Conservation (phyloP, 2,329 filamentous ascomycete species). For the Calonectria pauciramosa region DNA sequence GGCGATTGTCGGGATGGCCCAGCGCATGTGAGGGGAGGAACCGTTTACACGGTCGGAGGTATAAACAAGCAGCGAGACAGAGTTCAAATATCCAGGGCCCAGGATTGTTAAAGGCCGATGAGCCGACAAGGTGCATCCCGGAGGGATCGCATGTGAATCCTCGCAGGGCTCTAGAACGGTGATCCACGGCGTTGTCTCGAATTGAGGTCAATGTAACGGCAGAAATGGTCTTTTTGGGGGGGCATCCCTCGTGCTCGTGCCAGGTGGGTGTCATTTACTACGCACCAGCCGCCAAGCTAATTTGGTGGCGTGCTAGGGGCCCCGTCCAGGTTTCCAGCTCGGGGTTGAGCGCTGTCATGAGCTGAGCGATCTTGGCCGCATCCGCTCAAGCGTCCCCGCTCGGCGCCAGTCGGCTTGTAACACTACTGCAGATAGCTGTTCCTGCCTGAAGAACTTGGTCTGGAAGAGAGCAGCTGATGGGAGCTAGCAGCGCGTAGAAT, state of each 20-base stretch:
- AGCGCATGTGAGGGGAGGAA: background rate
- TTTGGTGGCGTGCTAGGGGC: background rate
- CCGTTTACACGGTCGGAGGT: background rate
- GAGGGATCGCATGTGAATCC: background rate
- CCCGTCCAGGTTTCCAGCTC: background rate
- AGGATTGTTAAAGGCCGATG: background rate
- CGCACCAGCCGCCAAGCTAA: background rate
- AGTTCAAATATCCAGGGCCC: background rate
- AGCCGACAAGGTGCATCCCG: background rate
- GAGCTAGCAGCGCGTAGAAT: background rate
- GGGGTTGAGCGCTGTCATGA: background rate
- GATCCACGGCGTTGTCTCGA: background rate
- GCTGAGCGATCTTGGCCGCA: slow-evolving; percentile 2
- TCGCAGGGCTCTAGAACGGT: background rate
- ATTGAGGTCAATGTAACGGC: background rate
- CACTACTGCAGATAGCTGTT: background rate
- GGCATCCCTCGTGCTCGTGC: background rate
- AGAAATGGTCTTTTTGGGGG: background rate
- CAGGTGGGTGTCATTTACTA: background rate
- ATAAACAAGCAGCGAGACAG: background rate
- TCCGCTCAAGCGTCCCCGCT: background rate
- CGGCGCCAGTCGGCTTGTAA: background rate
- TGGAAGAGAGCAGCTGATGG: background rate
- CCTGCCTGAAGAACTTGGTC: background rate
- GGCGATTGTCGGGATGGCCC: background rate